These are phyloP conservation scores for Symbiodinium natans DNA, from an alignment of 73 alveolate species.

Conservation along the genomic window DNA sequence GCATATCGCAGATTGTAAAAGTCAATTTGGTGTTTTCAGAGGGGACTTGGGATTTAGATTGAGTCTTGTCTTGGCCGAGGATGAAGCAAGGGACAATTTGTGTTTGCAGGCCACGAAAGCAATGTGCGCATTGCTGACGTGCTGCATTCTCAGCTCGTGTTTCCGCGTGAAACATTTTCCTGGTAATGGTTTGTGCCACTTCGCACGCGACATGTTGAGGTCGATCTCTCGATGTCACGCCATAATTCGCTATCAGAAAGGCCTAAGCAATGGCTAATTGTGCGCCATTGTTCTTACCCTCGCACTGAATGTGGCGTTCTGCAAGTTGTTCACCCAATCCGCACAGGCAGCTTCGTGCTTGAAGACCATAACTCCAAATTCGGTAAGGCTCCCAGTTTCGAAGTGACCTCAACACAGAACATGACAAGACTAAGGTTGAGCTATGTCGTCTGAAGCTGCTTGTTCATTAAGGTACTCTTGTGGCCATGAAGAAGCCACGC, in stretches of 20 bases:
- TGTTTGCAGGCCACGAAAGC: constrained; percentile 81
- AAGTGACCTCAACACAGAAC: too few relatives aligned
- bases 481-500: constrained; percentile 93
- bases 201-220: neutral
- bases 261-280: neutral
- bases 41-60: neutral
- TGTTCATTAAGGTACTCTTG: constrained; percentile 43
- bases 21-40: neutral
- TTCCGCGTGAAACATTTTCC: neutral
- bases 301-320: too few relatives aligned
- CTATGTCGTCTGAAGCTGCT: neutral
- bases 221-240: constrained; percentile 87
- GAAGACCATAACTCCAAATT: constrained; percentile 79
- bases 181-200: neutral
- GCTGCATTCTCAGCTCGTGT: neutral
- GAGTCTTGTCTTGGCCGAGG: neutral
- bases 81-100: neutral
- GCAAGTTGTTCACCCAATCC: too few relatives aligned
- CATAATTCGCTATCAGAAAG: constrained; percentile 90
- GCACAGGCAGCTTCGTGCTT: constrained; percentile 80
- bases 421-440: neutral
- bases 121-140: constrained; percentile 93
- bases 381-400: constrained; percentile 14
- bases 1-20: neutral
- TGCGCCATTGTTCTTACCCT: too few relatives aligned